phyloP scores from a whole-genome alignment of 164 flowering plant genomes.

The Liquidambar formosana region DNA sequence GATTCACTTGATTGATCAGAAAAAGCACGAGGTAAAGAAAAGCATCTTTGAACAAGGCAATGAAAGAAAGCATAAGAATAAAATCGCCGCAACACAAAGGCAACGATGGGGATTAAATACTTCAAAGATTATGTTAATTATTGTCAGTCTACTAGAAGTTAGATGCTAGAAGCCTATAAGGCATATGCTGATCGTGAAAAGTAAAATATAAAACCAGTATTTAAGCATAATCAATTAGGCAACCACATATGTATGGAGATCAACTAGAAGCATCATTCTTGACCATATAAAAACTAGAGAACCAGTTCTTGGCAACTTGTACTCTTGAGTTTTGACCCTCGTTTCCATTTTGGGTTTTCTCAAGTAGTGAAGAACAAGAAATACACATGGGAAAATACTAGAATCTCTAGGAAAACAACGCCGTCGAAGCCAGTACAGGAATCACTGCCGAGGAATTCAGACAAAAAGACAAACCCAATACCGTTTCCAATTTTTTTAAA shows the following conservation, averaged over 20 bases:
- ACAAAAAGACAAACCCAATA: too few relatives aligned
- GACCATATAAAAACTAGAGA: constrained; percentile 2
- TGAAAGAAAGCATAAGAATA: background rate
- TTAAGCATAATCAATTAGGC: too few relatives aligned
- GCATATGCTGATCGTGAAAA: too few relatives aligned
- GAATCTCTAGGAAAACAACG: background rate
- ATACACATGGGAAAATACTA: background rate
- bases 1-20: too few relatives aligned
- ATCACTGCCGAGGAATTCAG: too few relatives aligned
- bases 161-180: background rate
- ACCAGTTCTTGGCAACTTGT: constrained; percentile 5
- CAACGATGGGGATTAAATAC: background rate
- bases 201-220: too few relatives aligned
- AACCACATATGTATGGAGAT: too few relatives aligned
- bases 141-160: background rate
- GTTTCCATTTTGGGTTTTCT: background rate
- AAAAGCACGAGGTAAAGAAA: too few relatives aligned
- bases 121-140: constrained; percentile 6
- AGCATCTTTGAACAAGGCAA: background rate
- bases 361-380: constrained; percentile 1
- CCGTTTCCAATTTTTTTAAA: too few relatives aligned
- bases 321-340: background rate
- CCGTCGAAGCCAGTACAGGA: background rate
- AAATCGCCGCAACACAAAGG: background rate
- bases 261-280: constrained; percentile 19